These are phyloP conservation scores for Rhododendron kiyosumense DNA, from an alignment of 148 eudicot species.

Conservation along the genomic window DNA sequence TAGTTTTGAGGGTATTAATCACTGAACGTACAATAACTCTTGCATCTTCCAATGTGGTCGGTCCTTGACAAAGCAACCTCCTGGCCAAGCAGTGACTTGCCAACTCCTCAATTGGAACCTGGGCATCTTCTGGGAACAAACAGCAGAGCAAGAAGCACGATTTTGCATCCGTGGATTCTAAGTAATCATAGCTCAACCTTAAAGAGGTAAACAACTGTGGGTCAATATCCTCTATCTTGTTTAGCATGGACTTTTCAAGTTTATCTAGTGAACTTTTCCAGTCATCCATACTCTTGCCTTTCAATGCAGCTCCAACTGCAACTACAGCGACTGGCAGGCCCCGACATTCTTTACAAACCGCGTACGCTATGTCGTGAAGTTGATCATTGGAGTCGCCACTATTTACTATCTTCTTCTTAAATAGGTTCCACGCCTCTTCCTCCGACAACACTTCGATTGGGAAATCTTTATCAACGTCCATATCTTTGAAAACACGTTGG, in stretches of 20 bases:
- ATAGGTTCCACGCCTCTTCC: neutral
- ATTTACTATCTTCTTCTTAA: neutral
- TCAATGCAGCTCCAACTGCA: conserved; percentile 13
- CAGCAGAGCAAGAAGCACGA: conserved; percentile 2
- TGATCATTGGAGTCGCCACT: too few relatives aligned
- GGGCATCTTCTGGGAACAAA: conserved; percentile 7
- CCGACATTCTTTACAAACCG: neutral
- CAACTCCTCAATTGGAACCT: neutral
- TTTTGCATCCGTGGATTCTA: neutral
- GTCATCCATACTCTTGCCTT: neutral
- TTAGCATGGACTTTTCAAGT: neutral
- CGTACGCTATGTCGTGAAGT: neutral
- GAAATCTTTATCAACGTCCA: neutral
- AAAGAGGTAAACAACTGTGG: neutral
- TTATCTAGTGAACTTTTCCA: conserved; percentile 12
- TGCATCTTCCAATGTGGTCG: neutral
- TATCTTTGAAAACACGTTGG: neutral
- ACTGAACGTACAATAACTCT: neutral
- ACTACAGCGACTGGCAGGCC: conserved; percentile 16
- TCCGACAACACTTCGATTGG: neutral
- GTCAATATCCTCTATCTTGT: neutral
- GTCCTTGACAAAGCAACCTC: neutral
- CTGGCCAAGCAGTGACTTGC: conserved; percentile 1
- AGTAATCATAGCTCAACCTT: neutral
- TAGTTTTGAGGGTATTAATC: neutral